These are phyloP conservation scores for Hortaea werneckii DNA, from an alignment of 2,329 filamentous ascomycete genomes.

Conservation along the genomic window DNA sequence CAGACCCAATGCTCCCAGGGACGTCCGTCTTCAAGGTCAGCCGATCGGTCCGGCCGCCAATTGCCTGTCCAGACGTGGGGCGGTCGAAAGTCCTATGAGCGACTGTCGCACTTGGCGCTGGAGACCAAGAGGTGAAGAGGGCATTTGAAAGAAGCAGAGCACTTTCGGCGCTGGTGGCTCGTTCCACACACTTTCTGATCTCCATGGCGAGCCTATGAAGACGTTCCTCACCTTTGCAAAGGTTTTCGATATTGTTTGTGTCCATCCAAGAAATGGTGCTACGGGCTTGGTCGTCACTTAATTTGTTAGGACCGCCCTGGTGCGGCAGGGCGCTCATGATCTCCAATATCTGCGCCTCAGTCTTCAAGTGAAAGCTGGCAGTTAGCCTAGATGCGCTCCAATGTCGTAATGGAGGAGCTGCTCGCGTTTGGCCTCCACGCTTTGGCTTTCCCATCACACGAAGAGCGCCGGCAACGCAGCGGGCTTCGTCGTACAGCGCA, in stretches of 20 bases:
- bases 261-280: constrained; percentile 75
- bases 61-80: not conserved
- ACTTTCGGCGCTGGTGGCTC: constrained; percentile 73
- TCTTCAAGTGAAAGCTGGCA: constrained; percentile 60
- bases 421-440: constrained; percentile 31
- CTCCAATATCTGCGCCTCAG: constrained; percentile 77
- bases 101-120: not conserved
- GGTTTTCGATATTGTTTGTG: constrained; percentile 75
- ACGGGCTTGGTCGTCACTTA: constrained; percentile 90
- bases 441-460: constrained; percentile 70
- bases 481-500: constrained; percentile 74
- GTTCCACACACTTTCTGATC: constrained; percentile 74
- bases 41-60: constrained; percentile 6
- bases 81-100: not conserved
- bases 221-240: constrained; percentile 87
- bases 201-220: constrained; percentile 92
- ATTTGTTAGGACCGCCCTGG: constrained; percentile 84
- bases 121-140: constrained; percentile 60
- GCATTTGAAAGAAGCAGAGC: constrained; percentile 90
- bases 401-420: constrained; percentile 29
- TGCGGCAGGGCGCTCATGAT: constrained; percentile 72
- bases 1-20: constrained; percentile 14
- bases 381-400: constrained; percentile 36
- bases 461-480: constrained; percentile 74
- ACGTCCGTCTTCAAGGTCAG: constrained; percentile 13